A percentile compares a stretch with the other conserved stretches of the same genome.
Conservation (phyloP, 2,329 filamentous ascomycete species). For the Cercospora berteroae region DNA sequence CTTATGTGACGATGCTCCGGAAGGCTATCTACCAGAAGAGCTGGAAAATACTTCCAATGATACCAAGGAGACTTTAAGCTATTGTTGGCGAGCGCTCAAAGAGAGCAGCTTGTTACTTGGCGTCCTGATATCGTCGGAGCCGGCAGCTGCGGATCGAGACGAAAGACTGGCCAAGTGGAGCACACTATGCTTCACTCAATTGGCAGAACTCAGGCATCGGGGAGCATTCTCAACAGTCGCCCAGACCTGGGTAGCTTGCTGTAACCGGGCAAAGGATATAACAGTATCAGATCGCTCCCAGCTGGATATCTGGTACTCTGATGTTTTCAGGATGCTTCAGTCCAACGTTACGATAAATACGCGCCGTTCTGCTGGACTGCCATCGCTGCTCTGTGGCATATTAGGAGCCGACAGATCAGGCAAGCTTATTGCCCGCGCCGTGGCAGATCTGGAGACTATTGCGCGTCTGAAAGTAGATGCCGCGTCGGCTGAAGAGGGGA, state of each 20-base stretch:
- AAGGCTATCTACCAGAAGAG: slow-evolving; percentile 78
- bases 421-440: slow-evolving; percentile 61
- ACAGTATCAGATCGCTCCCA: slow-evolving; percentile 42
- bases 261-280: slow-evolving; percentile 60
- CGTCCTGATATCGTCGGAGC: slow-evolving; percentile 9
- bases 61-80: slow-evolving; percentile 88
- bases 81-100: slow-evolving; percentile 91
- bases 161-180: slow-evolving; percentile 18
- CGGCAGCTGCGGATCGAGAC: neutral
- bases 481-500: slow-evolving; percentile 46
- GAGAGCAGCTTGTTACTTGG: slow-evolving; percentile 70
- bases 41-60: slow-evolving; percentile 69
- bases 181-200: slow-evolving; percentile 73
- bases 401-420: slow-evolving; percentile 62
- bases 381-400: slow-evolving; percentile 79
- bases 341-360: slow-evolving; percentile 77
- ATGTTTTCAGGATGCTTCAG: slow-evolving; percentile 30
- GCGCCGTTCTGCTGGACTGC: slow-evolving; percentile 85
- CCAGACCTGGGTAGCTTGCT: slow-evolving; percentile 80
- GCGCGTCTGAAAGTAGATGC: slow-evolving; percentile 41
- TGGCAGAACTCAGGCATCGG: slow-evolving; percentile 79
- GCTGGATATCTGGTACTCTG: slow-evolving; percentile 68
- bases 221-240: slow-evolving; percentile 93
- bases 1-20: slow-evolving; percentile 90
- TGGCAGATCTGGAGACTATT: slow-evolving; percentile 61